Evolutionary conservation across 179 eudicot species (phyloP).

Genomic region (Gypsophila paniculata): DNA sequence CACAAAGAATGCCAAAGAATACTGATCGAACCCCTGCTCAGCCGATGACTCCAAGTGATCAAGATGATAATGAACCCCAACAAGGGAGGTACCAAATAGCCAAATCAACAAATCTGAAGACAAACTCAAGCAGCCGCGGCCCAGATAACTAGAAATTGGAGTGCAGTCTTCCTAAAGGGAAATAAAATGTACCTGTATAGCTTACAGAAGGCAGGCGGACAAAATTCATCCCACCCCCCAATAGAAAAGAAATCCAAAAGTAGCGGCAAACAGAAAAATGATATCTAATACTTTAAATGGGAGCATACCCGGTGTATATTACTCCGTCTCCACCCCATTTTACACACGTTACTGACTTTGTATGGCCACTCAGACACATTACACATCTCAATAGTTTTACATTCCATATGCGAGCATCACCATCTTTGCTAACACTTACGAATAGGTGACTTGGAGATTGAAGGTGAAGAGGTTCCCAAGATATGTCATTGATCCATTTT

Average conservation of each 20-base stretch:
- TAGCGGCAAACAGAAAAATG: not conserved
- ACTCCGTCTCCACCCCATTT: conserved; percentile 99
- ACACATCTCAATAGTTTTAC: conserved; percentile 54
- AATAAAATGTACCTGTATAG: too few relatives aligned
- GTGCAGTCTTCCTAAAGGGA: too few relatives aligned
- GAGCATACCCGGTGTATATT: conserved; percentile 83
- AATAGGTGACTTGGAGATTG: conserved; percentile 86
- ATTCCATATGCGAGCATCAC: conserved; percentile 97
- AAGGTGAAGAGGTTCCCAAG: conserved; percentile 97
- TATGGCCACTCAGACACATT: conserved; percentile 80
- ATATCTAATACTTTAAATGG: conserved; percentile 3
- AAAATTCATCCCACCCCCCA: not conserved
- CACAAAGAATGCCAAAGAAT: not conserved
- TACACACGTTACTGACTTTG: conserved; percentile 88
- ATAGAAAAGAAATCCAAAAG: not conserved
- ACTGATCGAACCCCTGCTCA: too few relatives aligned
- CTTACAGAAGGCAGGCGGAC: too few relatives aligned
- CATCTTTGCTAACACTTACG: conserved; percentile 96
- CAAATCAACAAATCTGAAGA: not conserved
- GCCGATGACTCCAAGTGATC: not conserved
- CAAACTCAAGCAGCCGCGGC: not conserved
- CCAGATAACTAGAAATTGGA: too few relatives aligned
- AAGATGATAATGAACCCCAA: not conserved
- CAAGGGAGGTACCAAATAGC: not conserved
- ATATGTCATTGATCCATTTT: conserved; percentile 92